phyloP scores from a whole-genome alignment of 495 filamentous ascomycete species.

The Rhypophila decipiens region DNA sequence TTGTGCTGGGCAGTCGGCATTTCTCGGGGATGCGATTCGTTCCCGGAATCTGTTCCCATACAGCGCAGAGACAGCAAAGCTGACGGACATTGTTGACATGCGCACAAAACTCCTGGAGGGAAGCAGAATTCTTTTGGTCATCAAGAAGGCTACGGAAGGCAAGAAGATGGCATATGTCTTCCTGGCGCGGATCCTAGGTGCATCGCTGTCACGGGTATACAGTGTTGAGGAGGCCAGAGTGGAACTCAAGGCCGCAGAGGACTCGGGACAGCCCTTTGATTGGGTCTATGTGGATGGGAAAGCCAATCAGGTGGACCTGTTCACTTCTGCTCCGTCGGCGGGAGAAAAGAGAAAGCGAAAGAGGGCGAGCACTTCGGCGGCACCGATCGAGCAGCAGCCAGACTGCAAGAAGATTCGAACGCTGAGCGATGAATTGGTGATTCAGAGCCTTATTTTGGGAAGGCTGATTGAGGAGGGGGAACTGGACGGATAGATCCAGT shows the following conservation, averaged over 20 bases:
- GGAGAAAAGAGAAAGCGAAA: constrained; percentile 38
- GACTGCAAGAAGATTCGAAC: constrained; percentile 51
- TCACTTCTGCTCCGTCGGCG: constrained; percentile 11
- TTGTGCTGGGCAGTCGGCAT: constrained; percentile 72
- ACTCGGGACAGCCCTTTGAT: constrained; percentile 53
- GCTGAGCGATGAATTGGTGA: constrained; percentile 79
- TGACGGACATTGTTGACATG: constrained; percentile 49
- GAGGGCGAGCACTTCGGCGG: constrained; percentile 28
- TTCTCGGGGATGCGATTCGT: constrained; percentile 70
- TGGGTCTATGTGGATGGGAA: constrained; percentile 71
- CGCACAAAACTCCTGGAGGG: constrained; percentile 58
- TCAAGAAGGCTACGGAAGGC: constrained; percentile 58
- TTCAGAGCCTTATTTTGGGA: constrained; percentile 90
- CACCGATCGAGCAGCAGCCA: too few relatives aligned
- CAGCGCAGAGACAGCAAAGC: constrained; percentile 47
- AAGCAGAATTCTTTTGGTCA: constrained; percentile 68
- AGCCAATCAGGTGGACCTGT: constrained; percentile 17
- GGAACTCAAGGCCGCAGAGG: constrained; percentile 47
- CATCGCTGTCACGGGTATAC: constrained; percentile 56
- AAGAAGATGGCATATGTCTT: constrained; percentile 55
- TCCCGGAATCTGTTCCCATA: constrained; percentile 61
- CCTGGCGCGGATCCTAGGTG: constrained; percentile 72
- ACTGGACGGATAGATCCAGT: constrained; percentile 31
- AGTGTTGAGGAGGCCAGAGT: constrained; percentile 58
- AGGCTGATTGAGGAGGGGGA: constrained; percentile 60